Evolutionary conservation across 1,284 basidiomycete genomes (phyloP), one percentile per base, ranked within the genome.

Genomic region (Marasmius oreades): DNA sequence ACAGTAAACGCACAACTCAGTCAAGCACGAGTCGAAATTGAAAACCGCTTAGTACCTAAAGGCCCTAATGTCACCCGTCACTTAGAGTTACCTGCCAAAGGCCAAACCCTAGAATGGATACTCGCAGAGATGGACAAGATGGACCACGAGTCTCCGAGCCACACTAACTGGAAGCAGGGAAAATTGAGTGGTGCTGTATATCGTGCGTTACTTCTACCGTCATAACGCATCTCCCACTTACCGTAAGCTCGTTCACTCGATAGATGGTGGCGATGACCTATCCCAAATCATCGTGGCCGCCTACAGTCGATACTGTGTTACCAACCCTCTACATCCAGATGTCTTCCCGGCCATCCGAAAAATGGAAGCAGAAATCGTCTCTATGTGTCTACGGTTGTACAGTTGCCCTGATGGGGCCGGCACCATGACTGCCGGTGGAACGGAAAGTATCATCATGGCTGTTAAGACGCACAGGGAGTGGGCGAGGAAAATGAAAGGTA

Each of bases 331-430:
- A 2, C 96, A 98, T 66, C 95, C 96, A 0, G 95, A 97, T 61
- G 88, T 97, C 34, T 98, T 99, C 75, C 95, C 96, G 0, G 90
- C 92, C 0, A 77, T 98, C 5, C 82, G 96, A 52, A 95, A 97
- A 74, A 99, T 99, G 96, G 96, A 99, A 69, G 90, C 95, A 7
- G 95, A 98, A 69, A 84, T 98, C 46, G 93, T 99, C 44, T 78
- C 90, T n/a, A 98, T 98, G 91, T 92, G 90, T 61, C 78, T 98
- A 47, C 80, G 83, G 57, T 80, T 96, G 75, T 97, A 91, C 76
- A 89, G 93, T 68, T 88, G 90, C 61, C 89, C 92, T 1, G 75
- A 82, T 47, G 92, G 90, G 8, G 93, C 92, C 1, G 96, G 96
- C 12, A 88, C 88, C 1, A 98, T 95, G 65, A 98, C 96, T 0